Conservation (phyloP, 352 stramenopile genomes). For the Plasmopara halstedii region DNA sequence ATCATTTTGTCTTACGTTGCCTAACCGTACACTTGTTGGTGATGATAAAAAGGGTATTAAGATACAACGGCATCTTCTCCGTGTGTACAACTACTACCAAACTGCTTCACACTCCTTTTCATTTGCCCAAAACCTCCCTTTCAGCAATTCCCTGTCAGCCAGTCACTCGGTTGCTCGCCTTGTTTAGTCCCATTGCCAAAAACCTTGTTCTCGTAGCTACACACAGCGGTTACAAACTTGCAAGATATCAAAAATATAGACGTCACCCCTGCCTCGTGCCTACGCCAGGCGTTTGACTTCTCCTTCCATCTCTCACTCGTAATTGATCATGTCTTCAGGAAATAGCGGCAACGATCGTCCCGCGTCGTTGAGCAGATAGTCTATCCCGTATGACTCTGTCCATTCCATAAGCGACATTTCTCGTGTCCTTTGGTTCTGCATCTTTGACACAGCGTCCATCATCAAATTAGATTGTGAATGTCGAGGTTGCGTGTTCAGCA, state of each 20-base stretch:
- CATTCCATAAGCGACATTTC: conserved; percentile 74
- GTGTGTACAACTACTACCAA: conserved; percentile 11
- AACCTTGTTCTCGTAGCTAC: conserved; percentile 6
- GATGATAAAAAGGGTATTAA: conserved; percentile 5
- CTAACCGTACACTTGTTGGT: conserved; percentile 17
- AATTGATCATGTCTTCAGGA: conserved; percentile 43
- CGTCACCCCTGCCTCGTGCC: conserved; percentile 3
- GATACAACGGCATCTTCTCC: conserved; percentile 12
- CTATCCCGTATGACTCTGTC: conserved; percentile 72
- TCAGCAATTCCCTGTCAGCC: background rate
- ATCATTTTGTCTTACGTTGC: too few relatives aligned
- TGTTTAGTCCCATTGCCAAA: conserved; percentile 1
- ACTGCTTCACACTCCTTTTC: conserved; percentile 14
- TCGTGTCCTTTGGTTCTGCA: conserved; percentile 34
- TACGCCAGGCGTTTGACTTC: background rate
- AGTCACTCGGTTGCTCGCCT: conserved; percentile 2
- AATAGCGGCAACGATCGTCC: conserved; percentile 50
- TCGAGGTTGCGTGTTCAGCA: conserved; percentile 8
- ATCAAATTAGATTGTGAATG: conserved; percentile 20
- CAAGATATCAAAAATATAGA: conserved; percentile 28
- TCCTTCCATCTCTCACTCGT: conserved; percentile 30
- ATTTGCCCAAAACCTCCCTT: background rate
- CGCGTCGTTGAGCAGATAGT: conserved; percentile 66
- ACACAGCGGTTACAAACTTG: conserved; percentile 2
- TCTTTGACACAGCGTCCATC: conserved; percentile 36